phyloP scores from a whole-genome alignment of 208 protist species.

The Acanthamoeba healyi region DNA sequence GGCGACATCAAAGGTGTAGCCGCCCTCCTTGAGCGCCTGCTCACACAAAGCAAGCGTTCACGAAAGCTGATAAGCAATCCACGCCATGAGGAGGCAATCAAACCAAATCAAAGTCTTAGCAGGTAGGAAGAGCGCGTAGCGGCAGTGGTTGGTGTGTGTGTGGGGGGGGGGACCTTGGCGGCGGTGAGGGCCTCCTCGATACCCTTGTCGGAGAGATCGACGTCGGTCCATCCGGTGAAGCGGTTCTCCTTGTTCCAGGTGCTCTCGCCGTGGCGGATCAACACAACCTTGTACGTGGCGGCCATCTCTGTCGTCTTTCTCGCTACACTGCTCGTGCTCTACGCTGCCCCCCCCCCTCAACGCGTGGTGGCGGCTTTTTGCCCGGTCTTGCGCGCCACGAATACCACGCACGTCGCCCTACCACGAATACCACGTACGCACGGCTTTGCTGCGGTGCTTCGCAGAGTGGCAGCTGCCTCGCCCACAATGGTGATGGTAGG shows the following conservation, averaged over 20 bases:
- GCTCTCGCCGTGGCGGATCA: conserved; percentile 87
- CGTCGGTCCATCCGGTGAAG: conserved; percentile 89
- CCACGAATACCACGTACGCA: too few relatives aligned
- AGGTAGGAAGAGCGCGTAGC: too few relatives aligned
- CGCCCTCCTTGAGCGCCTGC: conserved; percentile 76
- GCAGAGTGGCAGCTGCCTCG: too few relatives aligned
- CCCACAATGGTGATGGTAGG: too few relatives aligned
- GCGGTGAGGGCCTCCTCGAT: conserved; percentile 29
- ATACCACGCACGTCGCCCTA: too few relatives aligned
- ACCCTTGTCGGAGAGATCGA: conserved; percentile 84
- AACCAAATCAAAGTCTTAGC: too few relatives aligned
- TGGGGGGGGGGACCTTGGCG: background rate
- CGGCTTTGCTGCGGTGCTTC: too few relatives aligned
- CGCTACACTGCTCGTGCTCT: background rate
- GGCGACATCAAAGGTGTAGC: conserved; percentile 88
- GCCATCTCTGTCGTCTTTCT: background rate
- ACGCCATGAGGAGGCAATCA: too few relatives aligned
- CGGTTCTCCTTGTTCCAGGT: conserved; percentile 88
- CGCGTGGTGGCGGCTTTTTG: too few relatives aligned
- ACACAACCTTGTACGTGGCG: conserved; percentile 75
- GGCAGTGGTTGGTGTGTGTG: conserved; percentile 73
- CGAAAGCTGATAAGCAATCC: background rate
- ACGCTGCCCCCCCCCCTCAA: too few relatives aligned
- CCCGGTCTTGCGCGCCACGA: too few relatives aligned
- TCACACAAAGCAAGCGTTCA: too few relatives aligned